Evolutionary conservation across 23 red algal genomes (phyloP).

Genomic region (Gracilariopsis chorda): DNA sequence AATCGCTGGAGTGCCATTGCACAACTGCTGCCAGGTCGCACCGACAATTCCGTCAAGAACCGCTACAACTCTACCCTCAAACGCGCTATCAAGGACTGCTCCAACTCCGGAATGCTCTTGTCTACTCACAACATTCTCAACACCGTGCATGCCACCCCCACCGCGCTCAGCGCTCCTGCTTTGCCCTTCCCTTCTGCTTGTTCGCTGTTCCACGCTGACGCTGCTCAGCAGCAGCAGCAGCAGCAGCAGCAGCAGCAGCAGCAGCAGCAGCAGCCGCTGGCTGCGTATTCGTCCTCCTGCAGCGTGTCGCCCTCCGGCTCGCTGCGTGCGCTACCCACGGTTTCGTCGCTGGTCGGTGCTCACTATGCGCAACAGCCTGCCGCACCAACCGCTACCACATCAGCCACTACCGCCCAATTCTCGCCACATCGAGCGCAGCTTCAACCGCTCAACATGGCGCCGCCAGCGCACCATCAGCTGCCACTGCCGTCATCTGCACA

Average conservation of each 20-base stretch:
- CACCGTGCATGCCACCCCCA: background rate
- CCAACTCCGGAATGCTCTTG: too few relatives aligned
- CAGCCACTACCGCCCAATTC: too few relatives aligned
- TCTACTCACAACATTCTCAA: background rate
- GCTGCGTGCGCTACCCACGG: too few relatives aligned
- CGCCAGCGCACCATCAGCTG: too few relatives aligned
- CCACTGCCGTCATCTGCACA: too few relatives aligned
- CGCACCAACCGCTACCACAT: too few relatives aligned
- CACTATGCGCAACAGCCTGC: too few relatives aligned
- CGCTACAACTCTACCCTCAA: constrained; percentile 87
- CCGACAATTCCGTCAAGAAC: constrained; percentile 96
- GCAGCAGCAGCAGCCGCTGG: background rate
- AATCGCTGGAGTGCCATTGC: constrained; percentile 92
- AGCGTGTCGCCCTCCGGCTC: too few relatives aligned
- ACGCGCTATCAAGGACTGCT: constrained; percentile 41
- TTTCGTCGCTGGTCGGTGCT: too few relatives aligned
- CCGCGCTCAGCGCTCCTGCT: background rate
- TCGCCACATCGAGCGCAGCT: too few relatives aligned
- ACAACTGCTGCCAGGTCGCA: constrained; percentile 69
- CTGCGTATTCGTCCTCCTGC: background rate
- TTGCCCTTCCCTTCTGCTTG: background rate
- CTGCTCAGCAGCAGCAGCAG: background rate
- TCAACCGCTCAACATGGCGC: too few relatives aligned
- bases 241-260: background rate
- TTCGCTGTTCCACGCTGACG: background rate